Evolutionary conservation across 768 basidiomycete species (phyloP).

Genomic region (Rhodotorula kratochvilovae): DNA sequence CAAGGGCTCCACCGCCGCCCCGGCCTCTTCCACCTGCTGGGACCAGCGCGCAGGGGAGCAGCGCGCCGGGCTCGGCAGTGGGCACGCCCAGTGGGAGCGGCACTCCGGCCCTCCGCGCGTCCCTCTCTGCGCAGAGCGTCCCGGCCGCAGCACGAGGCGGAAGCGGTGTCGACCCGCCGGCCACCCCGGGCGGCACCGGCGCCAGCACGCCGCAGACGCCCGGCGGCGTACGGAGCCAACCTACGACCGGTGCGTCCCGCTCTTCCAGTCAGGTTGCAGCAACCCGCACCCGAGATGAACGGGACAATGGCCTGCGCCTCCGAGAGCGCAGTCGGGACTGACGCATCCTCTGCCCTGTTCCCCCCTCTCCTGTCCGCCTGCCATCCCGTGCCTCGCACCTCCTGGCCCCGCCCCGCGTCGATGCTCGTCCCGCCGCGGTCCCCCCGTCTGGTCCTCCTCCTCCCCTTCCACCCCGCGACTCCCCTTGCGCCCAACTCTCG

Average conservation of each 20-base stretch:
- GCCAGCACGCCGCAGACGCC: slow-evolving; percentile 1
- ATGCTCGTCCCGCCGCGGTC: neutral
- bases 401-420: too few species aligned
- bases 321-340: neutral
- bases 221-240: neutral
- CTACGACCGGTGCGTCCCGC: slow-evolving; percentile 30
- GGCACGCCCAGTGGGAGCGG: neutral
- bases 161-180: neutral
- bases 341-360: neutral
- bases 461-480: neutral
- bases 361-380: neutral
- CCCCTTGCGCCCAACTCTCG: neutral
- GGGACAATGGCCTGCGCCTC: neutral
- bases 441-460: too few species aligned
- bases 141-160: too few species aligned
- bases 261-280: too few species aligned
- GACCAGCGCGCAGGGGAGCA: neutral
- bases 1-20: neutral
- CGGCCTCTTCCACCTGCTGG: too few species aligned
- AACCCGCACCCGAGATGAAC: too few species aligned
- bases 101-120: neutral
- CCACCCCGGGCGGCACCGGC: neutral
- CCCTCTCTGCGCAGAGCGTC: slow-evolving; percentile 6
- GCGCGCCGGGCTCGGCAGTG: neutral
- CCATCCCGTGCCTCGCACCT: neutral